Base-by-base conservation (phyloP, 177 flowering plant genomes). In the Telopea speciosissima region DNA sequence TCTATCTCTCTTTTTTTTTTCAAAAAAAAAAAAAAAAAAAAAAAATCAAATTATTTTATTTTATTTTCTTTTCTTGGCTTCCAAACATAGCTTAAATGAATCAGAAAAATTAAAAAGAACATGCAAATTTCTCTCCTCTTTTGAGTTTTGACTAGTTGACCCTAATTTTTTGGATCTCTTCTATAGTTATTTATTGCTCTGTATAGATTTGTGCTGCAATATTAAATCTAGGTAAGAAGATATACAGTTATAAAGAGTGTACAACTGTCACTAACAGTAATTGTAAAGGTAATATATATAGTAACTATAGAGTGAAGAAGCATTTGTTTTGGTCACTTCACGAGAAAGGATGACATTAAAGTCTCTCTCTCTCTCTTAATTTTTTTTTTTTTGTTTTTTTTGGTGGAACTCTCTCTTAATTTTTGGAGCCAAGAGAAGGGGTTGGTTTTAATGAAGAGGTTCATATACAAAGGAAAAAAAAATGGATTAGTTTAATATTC, bases 111-210 rank as follows among this genome's bases (percentile, higher is more conserved):
- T 36, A 36, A 36, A 26, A 25, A 67, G 5, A 24, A 16, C 31
- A 68, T 8, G 63, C 26, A 9, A 8, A 61, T 21, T 11, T 11
- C 16, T 62, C 33, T 62, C 17, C 44, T 36, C 22, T 36, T 49
- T 58, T 68, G 70, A 68, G 62, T 28, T 9, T 26, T 56, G 45
- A 28, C 31, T 36, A 36, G 40, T 36, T 36, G 45, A 68, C 70
- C 45, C 70, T 68, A 31, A 31, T 56, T 54, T 68, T 68, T 25
- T 56, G 70, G 63, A 68, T 68, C 70, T 59, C 16, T 9, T 14
- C 22, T 17, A n/a, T 26, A 31, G 0, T 26, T 21, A 10, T 67
- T 24, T 52, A 19, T 49, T 67, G 25, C 56, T 58, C 24, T n/a
- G 23, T 19, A 58, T 49, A 3, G 14, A 5, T 49, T 58, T 58